Base-by-base conservation (phyloP, 2,329 filamentous ascomycete genomes). In the Chaetomium globosum region DNA sequence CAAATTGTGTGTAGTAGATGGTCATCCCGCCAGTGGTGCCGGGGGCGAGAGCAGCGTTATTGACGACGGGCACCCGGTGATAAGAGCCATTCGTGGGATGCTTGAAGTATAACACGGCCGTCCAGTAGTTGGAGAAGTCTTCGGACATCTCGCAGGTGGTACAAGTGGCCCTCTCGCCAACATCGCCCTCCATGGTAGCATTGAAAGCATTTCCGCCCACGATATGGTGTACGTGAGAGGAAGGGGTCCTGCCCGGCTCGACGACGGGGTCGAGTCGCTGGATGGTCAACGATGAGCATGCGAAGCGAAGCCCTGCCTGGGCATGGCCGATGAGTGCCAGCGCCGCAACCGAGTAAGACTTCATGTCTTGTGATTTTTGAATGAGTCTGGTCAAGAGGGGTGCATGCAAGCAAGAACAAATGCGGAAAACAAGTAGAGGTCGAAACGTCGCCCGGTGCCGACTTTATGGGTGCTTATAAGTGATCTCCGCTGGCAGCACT, bases 101-200 rank as follows among this genome's bases (percentile, higher is more conserved):
- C 67, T 72, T 72, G 64, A 73, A 74, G 65, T 71, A 74, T 51
- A 74, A 56, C 31, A 57, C 48, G 21, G 72, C 72, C 1, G 69
- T 71, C 72, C 72, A 74, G 67, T 74, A 74, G 65, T 74, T 74
- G 31, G 72, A 74, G 30, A 74, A 74, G 62, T 74, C 71, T 62
- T 74, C 72, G 0, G 71, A 48, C 72, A 73, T 73, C 61, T 74
- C 70, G 68, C 72, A 74, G 1, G 72, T 74, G 1, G 72, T 74
- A 65, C 72, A 74, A 46, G 60, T 67, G 8, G 60, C 69, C 26
- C 65, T 51, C 65, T 68, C 68, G 33, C 64, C 70, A 16, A 72
- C 65, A 31, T 72, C 70, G 8, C 67, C 70, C 10, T 61, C 28
- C 71, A 73, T 73, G 56, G 59, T 65, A 3, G 69, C 68, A 54